phyloP scores from a whole-genome alignment of 2,329 filamentous ascomycete genomes.

The Zymoseptoria ardabiliae region DNA sequence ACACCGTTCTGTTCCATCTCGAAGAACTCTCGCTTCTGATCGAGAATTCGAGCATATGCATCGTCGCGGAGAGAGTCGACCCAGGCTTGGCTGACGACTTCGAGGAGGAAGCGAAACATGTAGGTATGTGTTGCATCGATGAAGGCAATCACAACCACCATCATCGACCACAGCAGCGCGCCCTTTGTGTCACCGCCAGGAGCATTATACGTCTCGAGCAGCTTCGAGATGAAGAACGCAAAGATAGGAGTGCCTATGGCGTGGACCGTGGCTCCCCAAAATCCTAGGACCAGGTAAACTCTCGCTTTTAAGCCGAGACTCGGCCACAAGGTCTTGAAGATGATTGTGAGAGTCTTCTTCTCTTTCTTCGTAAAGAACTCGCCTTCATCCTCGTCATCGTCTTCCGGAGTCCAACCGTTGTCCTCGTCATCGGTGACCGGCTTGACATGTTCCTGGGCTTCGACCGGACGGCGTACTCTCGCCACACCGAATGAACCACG shows the following conservation, averaged over 20 bases:
- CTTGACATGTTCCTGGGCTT: conserved; percentile 5
- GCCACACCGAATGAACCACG: conserved; percentile 4
- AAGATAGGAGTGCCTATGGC: conserved; percentile 66
- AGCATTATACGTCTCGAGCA: conserved; percentile 64
- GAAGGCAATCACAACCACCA: conserved; percentile 60
- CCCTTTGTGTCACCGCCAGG: conserved; percentile 40
- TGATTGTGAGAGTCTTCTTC: conserved; percentile 38
- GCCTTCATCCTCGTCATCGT: conserved; percentile 1
- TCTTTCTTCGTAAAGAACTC: conserved; percentile 1
- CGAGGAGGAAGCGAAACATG: conserved; percentile 62
- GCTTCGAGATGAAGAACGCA: conserved; percentile 64
- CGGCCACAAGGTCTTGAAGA: conserved; percentile 66
- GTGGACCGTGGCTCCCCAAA: conserved; percentile 56
- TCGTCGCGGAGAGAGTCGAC: conserved; percentile 61
- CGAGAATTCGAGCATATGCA: conserved; percentile 62
- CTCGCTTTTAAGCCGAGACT: conserved; percentile 48
- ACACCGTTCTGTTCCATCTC: conserved; percentile 59
- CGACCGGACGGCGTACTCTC: conserved; percentile 8
- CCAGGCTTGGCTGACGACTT: conserved; percentile 68
- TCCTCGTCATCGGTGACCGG: conserved; percentile 3
- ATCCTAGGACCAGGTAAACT: conserved; percentile 50
- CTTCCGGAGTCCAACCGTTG: not conserved
- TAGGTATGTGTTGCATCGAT: conserved; percentile 61
- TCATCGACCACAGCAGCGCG: conserved; percentile 60
- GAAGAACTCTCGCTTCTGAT: conserved; percentile 74